Percentiles rank a stretch among this genome's conserved stretches.
Evolutionary conservation across 352 stramenopile genomes (phyloP).

Genomic region (Pythium monospermum): DNA sequence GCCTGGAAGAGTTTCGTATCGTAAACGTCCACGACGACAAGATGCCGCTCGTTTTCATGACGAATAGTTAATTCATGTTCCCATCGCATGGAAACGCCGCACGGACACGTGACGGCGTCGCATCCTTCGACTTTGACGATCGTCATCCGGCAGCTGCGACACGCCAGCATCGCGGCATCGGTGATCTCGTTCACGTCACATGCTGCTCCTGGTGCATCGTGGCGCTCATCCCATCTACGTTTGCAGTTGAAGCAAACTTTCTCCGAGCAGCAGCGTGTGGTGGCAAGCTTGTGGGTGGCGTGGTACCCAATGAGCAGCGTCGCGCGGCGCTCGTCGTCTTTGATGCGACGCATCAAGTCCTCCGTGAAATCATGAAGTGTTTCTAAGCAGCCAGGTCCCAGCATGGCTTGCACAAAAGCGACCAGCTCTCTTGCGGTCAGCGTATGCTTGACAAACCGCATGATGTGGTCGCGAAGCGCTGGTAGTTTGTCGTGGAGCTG

Average conservation of each 20-base stretch:
- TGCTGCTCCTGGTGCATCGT: background rate
- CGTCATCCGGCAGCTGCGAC: slow-evolving; percentile 14
- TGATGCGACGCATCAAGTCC: background rate
- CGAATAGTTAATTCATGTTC: slow-evolving; percentile 11
- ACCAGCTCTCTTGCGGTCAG: slow-evolving; percentile 1
- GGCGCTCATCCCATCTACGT: slow-evolving; percentile 1
- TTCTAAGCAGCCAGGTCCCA: background rate
- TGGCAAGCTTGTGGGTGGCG: slow-evolving; percentile 1
- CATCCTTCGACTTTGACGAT: slow-evolving; percentile 25
- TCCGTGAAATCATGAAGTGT: background rate
- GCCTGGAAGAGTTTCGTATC: slow-evolving; percentile 18
- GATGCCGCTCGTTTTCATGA: background rate
- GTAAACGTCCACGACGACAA: slow-evolving; percentile 30
- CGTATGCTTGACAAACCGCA: background rate
- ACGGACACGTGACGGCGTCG: slow-evolving; percentile 15
- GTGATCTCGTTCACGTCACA: background rate
- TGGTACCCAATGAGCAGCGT: slow-evolving; percentile 10
- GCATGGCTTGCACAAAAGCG: background rate
- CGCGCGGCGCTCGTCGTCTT: slow-evolving; percentile 18
- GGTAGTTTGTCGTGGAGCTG: background rate
- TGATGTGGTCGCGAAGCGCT: background rate
- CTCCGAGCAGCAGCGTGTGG: slow-evolving; percentile 9
- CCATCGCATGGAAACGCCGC: slow-evolving; percentile 30
- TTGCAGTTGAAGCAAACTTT: slow-evolving; percentile 20
- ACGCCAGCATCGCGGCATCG: slow-evolving; percentile 9